Evolutionary conservation across 129 eudicot species (phyloP).

Genomic region (Escallonia rubra): DNA sequence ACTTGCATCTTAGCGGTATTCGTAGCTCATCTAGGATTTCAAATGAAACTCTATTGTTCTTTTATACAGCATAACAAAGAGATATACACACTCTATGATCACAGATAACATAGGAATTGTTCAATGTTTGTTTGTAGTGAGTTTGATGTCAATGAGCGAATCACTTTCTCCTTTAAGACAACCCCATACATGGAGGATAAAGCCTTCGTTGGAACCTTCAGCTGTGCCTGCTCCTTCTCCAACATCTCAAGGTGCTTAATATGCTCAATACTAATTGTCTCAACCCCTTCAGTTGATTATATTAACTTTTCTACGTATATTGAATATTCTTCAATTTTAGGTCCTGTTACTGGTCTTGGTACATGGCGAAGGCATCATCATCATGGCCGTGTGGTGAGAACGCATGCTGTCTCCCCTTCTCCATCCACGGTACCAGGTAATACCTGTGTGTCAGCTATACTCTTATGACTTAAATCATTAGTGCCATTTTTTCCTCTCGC

Average conservation of each 20-base stretch:
- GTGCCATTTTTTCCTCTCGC: too few species aligned
- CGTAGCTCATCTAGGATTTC: background rate
- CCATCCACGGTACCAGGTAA: slow-evolving; percentile 76
- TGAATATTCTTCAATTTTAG: slow-evolving; percentile 28
- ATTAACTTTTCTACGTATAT: slow-evolving; percentile 1
- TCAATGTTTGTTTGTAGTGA: slow-evolving; percentile 35
- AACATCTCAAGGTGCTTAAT: slow-evolving; percentile 46
- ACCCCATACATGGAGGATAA: slow-evolving; percentile 22
- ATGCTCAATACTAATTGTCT: slow-evolving; percentile 1
- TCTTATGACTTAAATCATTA: too few species aligned
- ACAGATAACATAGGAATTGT: background rate
- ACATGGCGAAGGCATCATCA: slow-evolving; percentile 42
- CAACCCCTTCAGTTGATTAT: slow-evolving; percentile 2
- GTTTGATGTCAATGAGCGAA: slow-evolving; percentile 33
- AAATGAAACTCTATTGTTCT: background rate
- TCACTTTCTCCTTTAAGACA: slow-evolving; percentile 33
- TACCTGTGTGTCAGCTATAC: background rate
- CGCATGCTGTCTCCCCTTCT: slow-evolving; percentile 59
- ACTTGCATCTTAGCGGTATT: background rate
- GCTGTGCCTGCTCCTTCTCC: slow-evolving; percentile 74
- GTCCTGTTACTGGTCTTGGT: slow-evolving; percentile 52
- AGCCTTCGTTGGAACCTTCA: slow-evolving; percentile 32
- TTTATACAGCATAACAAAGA: background rate
- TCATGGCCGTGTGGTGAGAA: slow-evolving; percentile 45
- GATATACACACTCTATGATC: background rate